phyloP scores from a whole-genome alignment of 257 asterid genomes.

The Anisodus tanguticus region DNA sequence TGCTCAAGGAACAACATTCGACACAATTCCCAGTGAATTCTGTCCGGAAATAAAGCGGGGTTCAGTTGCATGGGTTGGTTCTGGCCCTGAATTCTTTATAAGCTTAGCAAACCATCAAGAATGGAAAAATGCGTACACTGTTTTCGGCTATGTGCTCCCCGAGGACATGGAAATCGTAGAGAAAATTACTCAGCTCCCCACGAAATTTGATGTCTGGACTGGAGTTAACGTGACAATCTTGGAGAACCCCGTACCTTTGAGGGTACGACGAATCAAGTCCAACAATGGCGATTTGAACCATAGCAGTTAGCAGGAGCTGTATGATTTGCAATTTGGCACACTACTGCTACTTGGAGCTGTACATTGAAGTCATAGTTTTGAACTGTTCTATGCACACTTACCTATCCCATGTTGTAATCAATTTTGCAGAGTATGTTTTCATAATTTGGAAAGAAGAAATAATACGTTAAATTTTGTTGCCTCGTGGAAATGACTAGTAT shows the following conservation, averaged over 20 bases:
- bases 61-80: constrained; percentile 92
- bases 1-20: constrained; percentile 52
- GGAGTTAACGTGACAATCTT: constrained; percentile 71
- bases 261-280: constrained; percentile 54
- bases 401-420: constrained; percentile 22
- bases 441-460: constrained; percentile 7
- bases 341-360: constrained; percentile 12
- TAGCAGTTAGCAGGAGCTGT: background rate
- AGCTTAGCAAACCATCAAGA: constrained; percentile 89
- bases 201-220: constrained; percentile 76
- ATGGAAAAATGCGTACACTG: constrained; percentile 78
- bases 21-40: constrained; percentile 56
- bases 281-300: constrained; percentile 42
- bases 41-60: constrained; percentile 72
- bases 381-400: background rate
- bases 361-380: constrained; percentile 27
- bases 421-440: background rate
- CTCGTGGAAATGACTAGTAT: background rate
- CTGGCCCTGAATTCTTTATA: constrained; percentile 95
- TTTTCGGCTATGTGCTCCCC: constrained; percentile 74
- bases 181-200: constrained; percentile 75
- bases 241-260: constrained; percentile 64
- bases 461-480: background rate
- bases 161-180: constrained; percentile 87
- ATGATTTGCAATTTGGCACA: constrained; percentile 15